phyloP scores from a whole-genome alignment of 352 stramenopile species.

The Blastocystis hominis region DNA sequence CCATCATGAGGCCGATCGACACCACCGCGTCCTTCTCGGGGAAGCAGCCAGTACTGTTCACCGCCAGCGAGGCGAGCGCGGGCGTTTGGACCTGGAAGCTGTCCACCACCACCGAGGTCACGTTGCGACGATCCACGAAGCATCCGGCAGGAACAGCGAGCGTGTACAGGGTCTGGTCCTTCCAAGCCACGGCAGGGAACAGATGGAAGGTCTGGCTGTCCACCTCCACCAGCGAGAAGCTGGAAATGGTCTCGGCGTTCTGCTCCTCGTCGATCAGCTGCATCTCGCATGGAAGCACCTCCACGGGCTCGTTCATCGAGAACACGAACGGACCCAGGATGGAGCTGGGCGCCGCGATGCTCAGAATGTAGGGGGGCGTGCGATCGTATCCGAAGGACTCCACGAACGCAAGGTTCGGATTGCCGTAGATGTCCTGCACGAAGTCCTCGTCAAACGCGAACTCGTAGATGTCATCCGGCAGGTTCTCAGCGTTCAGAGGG shows the following conservation, averaged over 20 bases:
- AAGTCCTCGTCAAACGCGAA: slow-evolving; percentile 17
- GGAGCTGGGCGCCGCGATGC: not conserved
- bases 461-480: slow-evolving; percentile 22
- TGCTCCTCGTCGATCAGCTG: not conserved
- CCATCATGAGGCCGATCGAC: not conserved
- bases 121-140: not conserved
- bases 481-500: not conserved
- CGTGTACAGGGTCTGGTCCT: not conserved
- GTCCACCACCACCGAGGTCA: not conserved
- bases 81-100: not conserved
- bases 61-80: not conserved
- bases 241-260: not conserved
- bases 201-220: not conserved
- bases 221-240: not conserved
- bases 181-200: not conserved
- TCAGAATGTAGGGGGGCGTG: not conserved
- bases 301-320: slow-evolving; percentile 12
- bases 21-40: not conserved
- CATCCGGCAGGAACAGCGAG: not conserved
- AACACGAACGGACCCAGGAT: not conserved
- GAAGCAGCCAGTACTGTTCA: not conserved
- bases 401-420: not conserved
- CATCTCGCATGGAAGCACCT: not conserved
- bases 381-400: not conserved
- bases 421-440: slow-evolving; percentile 3